Base-by-base conservation (phyloP, 1,284 basidiomycete species). In the Taiwanofungus camphoratus region DNA sequence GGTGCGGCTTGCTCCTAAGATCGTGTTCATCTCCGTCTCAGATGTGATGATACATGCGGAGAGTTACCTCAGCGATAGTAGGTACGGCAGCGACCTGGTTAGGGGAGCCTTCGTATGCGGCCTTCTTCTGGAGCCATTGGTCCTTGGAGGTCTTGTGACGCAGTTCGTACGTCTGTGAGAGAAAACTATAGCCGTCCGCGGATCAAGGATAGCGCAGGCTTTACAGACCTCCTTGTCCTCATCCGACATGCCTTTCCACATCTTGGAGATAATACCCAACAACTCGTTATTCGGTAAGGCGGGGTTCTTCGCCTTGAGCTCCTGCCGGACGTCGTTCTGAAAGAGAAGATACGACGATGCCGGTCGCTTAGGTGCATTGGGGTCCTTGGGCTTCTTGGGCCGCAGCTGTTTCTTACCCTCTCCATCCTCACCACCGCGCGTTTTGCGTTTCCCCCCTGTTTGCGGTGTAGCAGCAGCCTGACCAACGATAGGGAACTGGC, bases 321-420 rank as follows among this genome's bases (percentile, higher is more conserved):
- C 68, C 50, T 82, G 78, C 57, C 93, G 84, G 47, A 93, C 76
- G 33, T 90, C 86, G 63, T 97, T 97, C 67, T 97, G 95, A 76
- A 88, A 99, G 55, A 96, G 73, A 61, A 99, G 82, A 71, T 97
- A 99, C 15, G 93, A 93, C 15, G 91, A 92, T 16, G 93, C 78
- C 20, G 95, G 92, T 13, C 92, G 83, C 67, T 96, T 97, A 32
- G 95, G 95, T 45, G 92, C 92, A 62, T 92, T 87, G 26, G 92
- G 92, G 62, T 99, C 94, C 63, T 83, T 92, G 44, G 67, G 64
- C 55, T 83, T 84, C 59, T 79, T 85, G 12, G 32, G 52, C 58
- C 57, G 54, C 53, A 66, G 61, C 51, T 58, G 60, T 57, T 62
- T 60, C 19, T 73, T 80, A 39, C 70, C 70, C 4, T 69, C 75